Base-by-base conservation (phyloP, 1,284 basidiomycete species). In the Pseudozyma sp. region DNA sequence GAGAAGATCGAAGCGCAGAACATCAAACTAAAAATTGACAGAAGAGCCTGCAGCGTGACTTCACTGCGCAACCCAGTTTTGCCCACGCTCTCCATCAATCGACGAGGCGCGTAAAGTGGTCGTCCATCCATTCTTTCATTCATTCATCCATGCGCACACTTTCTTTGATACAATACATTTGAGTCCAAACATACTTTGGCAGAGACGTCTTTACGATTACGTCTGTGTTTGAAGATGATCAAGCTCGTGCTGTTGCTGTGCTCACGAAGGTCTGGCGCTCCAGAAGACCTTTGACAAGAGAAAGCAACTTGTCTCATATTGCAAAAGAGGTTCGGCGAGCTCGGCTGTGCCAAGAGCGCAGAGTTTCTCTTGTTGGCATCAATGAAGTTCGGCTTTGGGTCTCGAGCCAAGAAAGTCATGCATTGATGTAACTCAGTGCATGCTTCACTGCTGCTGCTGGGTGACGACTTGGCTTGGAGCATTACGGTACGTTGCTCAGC, bases 41-140 rank as follows among this genome's bases (percentile, higher is more conserved):
- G 4, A 52, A 21, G 34, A 36, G 45, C 38, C 39, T 31, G 59
- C 59, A 61, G 21, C 9, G 59, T 61, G 59, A 61, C 52, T 54
- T 61, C 52, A 54, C 47, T 21, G 34, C 19, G 38, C 44, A 31
- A 31, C 13, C 44, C 31, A 42, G 8, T 42, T 42, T 42, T 45
- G 19, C 44, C 44, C 51, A 21, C 9, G 31, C 43, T 14, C 39
- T 52, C 12, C 38, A 14, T 31, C 16, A 52, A 52, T 31, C 25
- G 25, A 12, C 12, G 39, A n/a, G 19, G 43, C 52, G 45, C 55
- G 39, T 57, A 57, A 53, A 53, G 38, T 43, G 55, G 7, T 40
- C 14, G 10, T 52, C 18, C 50, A 52, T 19, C 50, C 35, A 19
- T 9, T 36, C 50, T 19, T 3, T 34, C 34, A 2, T 16, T n/a